A percentile compares a stretch with the other conserved stretches of the same genome.
Conservation (phyloP, 2,329 filamentous ascomycete genomes). For the Chrysoporthe austroafricana region DNA sequence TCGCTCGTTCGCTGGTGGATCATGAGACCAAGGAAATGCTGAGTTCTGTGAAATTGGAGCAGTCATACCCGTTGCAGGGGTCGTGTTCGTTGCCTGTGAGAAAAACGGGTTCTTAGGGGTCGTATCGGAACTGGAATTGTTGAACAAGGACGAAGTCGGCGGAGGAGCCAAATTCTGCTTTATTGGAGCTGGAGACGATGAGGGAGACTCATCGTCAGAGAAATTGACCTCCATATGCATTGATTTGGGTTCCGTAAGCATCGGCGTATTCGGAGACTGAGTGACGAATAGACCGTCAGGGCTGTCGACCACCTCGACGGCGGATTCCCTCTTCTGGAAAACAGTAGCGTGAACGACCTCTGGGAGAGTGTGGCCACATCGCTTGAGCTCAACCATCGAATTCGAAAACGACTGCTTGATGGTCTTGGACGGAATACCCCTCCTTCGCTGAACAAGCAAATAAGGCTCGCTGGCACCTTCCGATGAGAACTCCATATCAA, state of each 20-base stretch:
- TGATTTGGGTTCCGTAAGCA: not conserved
- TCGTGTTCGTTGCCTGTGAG: slow-evolving; percentile 8
- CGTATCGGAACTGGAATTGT: not conserved
- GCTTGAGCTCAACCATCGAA: slow-evolving; percentile 63
- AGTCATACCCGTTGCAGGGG: not conserved
- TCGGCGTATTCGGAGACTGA: slow-evolving; percentile 26
- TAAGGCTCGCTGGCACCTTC: slow-evolving; percentile 43
- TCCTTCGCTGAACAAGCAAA: slow-evolving; percentile 50
- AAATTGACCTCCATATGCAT: slow-evolving; percentile 16
- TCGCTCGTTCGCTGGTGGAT: not conserved
- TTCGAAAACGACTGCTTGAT: slow-evolving; percentile 61
- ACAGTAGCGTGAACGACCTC: slow-evolving; percentile 61
- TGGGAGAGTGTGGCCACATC: slow-evolving; percentile 54
- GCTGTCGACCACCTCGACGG: slow-evolving; percentile 24
- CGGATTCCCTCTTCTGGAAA: slow-evolving; percentile 43
- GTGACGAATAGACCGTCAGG: slow-evolving; percentile 35
- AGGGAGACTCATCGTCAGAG: slow-evolving; percentile 23
- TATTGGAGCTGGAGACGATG: slow-evolving; percentile 20
- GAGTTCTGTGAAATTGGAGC: slow-evolving; percentile 5
- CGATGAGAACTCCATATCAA: slow-evolving; percentile 56
- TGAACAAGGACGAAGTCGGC: slow-evolving; percentile 6
- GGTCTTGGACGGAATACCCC: slow-evolving; percentile 51
- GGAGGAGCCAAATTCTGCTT: slow-evolving; percentile 1
- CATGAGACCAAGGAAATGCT: slow-evolving; percentile 15
- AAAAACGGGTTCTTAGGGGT: slow-evolving; percentile 23